Evolutionary conservation across 495 filamentous ascomycete genomes (phyloP).

Genomic region (Podospora fimiseda): DNA sequence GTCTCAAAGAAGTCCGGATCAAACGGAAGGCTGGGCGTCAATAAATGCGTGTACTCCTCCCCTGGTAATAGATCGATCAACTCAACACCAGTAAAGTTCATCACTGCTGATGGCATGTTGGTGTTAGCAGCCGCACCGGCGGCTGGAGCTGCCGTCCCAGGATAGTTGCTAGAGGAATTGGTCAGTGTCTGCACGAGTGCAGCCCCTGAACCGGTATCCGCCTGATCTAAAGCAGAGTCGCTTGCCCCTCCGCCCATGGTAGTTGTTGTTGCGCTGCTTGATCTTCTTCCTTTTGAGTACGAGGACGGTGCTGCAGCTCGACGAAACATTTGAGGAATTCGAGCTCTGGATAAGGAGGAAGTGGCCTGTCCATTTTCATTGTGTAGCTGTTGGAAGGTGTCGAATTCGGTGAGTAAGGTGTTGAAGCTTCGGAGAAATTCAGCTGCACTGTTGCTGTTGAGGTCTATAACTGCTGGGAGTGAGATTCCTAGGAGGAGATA

Average conservation of each 20-base stretch:
- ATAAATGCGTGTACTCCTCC: slow-evolving; percentile 81
- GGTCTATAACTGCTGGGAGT: slow-evolving; percentile 79
- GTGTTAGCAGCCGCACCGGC: neutral
- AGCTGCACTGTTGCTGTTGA: slow-evolving; percentile 64
- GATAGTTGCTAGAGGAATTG: slow-evolving; percentile 1
- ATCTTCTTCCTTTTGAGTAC: slow-evolving; percentile 66
- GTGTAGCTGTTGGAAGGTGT: slow-evolving; percentile 82
- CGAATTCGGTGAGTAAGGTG: slow-evolving; percentile 82
- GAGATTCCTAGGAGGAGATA: slow-evolving; percentile 91
- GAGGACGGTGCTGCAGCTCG: slow-evolving; percentile 41
- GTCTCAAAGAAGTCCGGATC: slow-evolving; percentile 97
- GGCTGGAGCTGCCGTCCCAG: slow-evolving; percentile 6
- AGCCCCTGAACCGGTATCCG: neutral
- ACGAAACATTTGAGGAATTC: slow-evolving; percentile 87
- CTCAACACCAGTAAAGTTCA: slow-evolving; percentile 40
- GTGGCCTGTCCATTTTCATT: slow-evolving; percentile 64
- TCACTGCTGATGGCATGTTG: slow-evolving; percentile 31
- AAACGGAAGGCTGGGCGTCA: slow-evolving; percentile 90
- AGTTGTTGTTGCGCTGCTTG: slow-evolving; percentile 36
- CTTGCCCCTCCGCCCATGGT: neutral
- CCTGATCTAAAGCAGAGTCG: too few species aligned
- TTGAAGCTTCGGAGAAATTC: slow-evolving; percentile 88
- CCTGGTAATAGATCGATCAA: slow-evolving; percentile 48
- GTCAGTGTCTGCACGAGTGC: neutral
- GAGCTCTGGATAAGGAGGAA: slow-evolving; percentile 65